Percentiles rank a stretch among this genome's conserved stretches.
Conservation (phyloP, 805 yeast species). For the Candida endomychidarum region DNA sequence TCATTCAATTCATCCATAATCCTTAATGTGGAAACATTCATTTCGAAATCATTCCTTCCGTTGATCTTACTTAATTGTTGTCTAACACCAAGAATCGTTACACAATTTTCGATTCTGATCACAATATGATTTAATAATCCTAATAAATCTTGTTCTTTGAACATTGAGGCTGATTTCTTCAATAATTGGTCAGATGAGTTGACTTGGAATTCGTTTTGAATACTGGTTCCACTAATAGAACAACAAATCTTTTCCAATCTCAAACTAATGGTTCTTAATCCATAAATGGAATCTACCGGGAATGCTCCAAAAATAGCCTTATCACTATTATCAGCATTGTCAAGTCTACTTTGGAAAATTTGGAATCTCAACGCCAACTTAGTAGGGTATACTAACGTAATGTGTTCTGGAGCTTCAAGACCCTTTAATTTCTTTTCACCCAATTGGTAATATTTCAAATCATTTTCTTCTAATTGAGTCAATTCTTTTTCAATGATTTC, state of each 20-base stretch:
- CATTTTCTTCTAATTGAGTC: constrained; percentile 61
- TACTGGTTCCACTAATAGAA: constrained; percentile 43
- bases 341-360: constrained; percentile 30
- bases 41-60: constrained; percentile 19
- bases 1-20: constrained; percentile 12
- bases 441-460: constrained; percentile 62
- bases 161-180: constrained; percentile 18
- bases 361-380: constrained; percentile 60
- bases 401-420: constrained; percentile 85
- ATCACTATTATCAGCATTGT: constrained; percentile 29
- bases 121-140: constrained; percentile 62
- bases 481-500: constrained; percentile 66
- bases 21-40: constrained; percentile 8
- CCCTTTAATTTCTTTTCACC: constrained; percentile 94
- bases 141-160: constrained; percentile 44
- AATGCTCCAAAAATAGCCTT: constrained; percentile 35
- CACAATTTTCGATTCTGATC: constrained; percentile 66
- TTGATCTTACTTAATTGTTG: constrained; percentile 26
- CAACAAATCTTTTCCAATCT: constrained; percentile 61
- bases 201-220: constrained; percentile 27
- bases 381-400: constrained; percentile 76
- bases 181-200: constrained; percentile 25
- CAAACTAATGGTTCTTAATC: constrained; percentile 54
- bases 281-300: constrained; percentile 46
- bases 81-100: constrained; percentile 34